Percentiles rank a stretch among this genome's conserved stretches.
phyloP scores from a whole-genome alignment of 768 basidiomycete genomes.

The Aureoboletus auriporus region DNA sequence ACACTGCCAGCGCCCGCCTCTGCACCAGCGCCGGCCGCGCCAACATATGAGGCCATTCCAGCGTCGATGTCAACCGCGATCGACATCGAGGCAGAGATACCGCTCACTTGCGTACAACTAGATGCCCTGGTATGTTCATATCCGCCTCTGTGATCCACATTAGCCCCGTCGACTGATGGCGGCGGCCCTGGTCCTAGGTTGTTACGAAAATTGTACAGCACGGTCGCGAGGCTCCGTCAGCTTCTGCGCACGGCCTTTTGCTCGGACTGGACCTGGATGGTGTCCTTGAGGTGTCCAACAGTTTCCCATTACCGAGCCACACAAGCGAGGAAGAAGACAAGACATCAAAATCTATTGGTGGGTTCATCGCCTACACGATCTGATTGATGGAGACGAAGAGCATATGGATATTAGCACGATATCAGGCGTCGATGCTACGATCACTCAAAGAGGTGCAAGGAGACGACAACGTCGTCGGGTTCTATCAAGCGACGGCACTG shows the following conservation, averaged over 20 bases:
- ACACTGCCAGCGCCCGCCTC: constrained; percentile 62
- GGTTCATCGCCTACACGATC: constrained; percentile 24
- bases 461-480: constrained; percentile 89
- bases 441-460: constrained; percentile 87
- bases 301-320: constrained; percentile 78
- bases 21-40: constrained; percentile 56
- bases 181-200: constrained; percentile 47
- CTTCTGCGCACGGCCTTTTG: constrained; percentile 79
- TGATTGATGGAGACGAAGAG: constrained; percentile 1
- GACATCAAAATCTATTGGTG: constrained; percentile 70
- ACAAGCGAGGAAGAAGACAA: constrained; percentile 77
- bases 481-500: constrained; percentile 86
- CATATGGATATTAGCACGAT: constrained; percentile 50
- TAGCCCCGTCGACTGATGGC: constrained; percentile 11
- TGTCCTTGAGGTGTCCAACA: constrained; percentile 85
- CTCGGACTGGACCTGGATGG: constrained; percentile 93
- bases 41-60: constrained; percentile 83
- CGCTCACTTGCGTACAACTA: constrained; percentile 73
- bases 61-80: constrained; percentile 90
- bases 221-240: constrained; percentile 68
- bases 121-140: constrained; percentile 71
- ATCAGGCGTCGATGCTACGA: constrained; percentile 80
- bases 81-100: constrained; percentile 89
- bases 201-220: constrained; percentile 94
- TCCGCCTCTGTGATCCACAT: constrained; percentile 7